phyloP scores from a whole-genome alignment of 495 filamentous ascomycete genomes.

The Recurvomyces mirabilis region DNA sequence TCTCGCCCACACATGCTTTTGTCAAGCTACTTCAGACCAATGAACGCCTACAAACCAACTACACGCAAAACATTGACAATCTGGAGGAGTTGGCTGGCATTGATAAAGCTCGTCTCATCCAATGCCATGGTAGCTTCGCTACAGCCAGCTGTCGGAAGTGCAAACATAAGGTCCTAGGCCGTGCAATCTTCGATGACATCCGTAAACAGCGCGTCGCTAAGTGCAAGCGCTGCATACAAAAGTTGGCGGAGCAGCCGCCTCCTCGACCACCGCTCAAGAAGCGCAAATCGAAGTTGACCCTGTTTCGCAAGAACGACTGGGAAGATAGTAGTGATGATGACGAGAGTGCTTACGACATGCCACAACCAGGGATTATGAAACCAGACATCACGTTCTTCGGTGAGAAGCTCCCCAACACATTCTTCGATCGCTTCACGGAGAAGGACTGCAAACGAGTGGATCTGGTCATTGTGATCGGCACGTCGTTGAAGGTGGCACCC shows the following conservation, averaged over 20 bases:
- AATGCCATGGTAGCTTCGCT: slow-evolving; percentile 94
- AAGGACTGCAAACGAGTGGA: slow-evolving; percentile 73
- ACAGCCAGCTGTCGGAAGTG: slow-evolving; percentile 86
- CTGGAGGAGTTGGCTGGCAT: slow-evolving; percentile 86
- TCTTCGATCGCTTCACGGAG: slow-evolving; percentile 66
- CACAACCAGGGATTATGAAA: slow-evolving; percentile 85
- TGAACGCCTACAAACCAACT: slow-evolving; percentile 86
- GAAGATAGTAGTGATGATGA: slow-evolving; percentile 59
- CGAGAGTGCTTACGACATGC: slow-evolving; percentile 58
- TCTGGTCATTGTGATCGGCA: slow-evolving; percentile 93
- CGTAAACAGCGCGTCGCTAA: slow-evolving; percentile 57
- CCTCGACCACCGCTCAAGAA: slow-evolving; percentile 24
- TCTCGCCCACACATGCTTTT: slow-evolving; percentile 88
- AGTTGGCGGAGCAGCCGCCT: slow-evolving; percentile 32
- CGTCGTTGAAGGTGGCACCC: slow-evolving; percentile 89
- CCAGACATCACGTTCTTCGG: slow-evolving; percentile 98
- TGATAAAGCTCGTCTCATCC: slow-evolving; percentile 68
- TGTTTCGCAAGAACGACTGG: slow-evolving; percentile 53
- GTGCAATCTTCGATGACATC: slow-evolving; percentile 67
- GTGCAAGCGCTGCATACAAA: slow-evolving; percentile 49
- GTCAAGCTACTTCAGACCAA: slow-evolving; percentile 88
- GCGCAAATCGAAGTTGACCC: slow-evolving; percentile 24
- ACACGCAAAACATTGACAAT: slow-evolving; percentile 98
- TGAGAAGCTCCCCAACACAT: slow-evolving; percentile 72
- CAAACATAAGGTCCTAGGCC: slow-evolving; percentile 58